Conservation (phyloP, 768 basidiomycete genomes). For the Suillus plorans region DNA sequence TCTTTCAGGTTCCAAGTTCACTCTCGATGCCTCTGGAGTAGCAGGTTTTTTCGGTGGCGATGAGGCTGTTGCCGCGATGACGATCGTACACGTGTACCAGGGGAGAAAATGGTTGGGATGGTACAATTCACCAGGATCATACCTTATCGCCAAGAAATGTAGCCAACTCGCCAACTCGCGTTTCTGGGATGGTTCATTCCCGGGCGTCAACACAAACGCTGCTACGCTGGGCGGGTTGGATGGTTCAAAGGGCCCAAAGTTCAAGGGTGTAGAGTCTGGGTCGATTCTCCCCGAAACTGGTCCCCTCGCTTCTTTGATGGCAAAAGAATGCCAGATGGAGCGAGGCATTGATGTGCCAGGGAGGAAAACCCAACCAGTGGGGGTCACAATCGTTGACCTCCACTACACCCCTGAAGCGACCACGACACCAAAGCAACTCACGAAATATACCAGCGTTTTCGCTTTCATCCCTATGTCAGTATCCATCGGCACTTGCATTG, state of each 20-base stretch:
- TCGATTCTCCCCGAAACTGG: slow-evolving; percentile 30
- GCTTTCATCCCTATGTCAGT: slow-evolving; percentile 31
- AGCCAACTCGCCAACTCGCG: slow-evolving; percentile 32
- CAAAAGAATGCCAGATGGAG: slow-evolving; percentile 20
- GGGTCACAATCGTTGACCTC: slow-evolving; percentile 30
- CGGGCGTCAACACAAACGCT: slow-evolving; percentile 33
- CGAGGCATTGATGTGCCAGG: slow-evolving; percentile 19
- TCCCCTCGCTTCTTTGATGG: slow-evolving; percentile 31
- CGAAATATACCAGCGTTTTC: slow-evolving; percentile 20
- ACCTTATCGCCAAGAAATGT: slow-evolving; percentile 33
- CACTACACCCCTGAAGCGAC: slow-evolving; percentile 17
- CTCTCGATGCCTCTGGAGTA: slow-evolving; percentile 33
- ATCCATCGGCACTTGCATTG: slow-evolving; percentile 27
- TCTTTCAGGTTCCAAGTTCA: slow-evolving; percentile 22
- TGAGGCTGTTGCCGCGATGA: slow-evolving; percentile 39
- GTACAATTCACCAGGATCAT: slow-evolving; percentile 40
- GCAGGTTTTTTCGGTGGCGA: slow-evolving; percentile 39
- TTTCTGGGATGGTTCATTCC: slow-evolving; percentile 35
- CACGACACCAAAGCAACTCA: slow-evolving; percentile 21
- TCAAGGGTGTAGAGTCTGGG: slow-evolving; percentile 32
- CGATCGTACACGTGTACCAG: slow-evolving; percentile 35
- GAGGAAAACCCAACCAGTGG: slow-evolving; percentile 22
- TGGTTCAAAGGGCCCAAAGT: slow-evolving; percentile 32
- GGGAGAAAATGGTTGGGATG: slow-evolving; percentile 36
- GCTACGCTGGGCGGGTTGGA: slow-evolving; percentile 32